These are phyloP conservation scores for Trichopus zeylanicus DNA, from an alignment of 116 monocot species.

Conservation along the genomic window DNA sequence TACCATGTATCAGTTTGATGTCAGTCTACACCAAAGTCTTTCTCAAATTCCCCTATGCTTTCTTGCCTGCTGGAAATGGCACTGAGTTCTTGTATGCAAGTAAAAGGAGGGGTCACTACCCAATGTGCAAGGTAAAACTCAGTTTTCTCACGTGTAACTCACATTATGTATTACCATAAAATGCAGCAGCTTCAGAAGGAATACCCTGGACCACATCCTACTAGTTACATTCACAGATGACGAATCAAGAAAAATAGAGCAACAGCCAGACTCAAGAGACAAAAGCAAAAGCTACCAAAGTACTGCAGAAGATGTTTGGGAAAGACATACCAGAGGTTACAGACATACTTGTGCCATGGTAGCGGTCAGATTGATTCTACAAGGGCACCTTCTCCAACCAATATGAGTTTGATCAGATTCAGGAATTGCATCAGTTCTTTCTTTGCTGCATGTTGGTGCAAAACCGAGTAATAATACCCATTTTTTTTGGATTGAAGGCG, in stretches of 20 bases:
- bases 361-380: conserved; percentile 72
- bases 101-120: conserved; percentile 63
- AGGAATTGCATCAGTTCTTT: conserved; percentile 29
- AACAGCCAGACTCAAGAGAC: conserved; percentile 51
- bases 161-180: too few species aligned
- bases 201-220: conserved; percentile 57
- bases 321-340: conserved; percentile 47
- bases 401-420: conserved; percentile 71
- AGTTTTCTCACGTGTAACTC: too few species aligned
- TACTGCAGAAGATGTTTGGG: conserved; percentile 63
- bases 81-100: conserved; percentile 57
- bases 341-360: conserved; percentile 65
- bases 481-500: conserved; percentile 20
- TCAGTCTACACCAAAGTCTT: conserved; percentile 70
- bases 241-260: conserved; percentile 78
- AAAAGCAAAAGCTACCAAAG: conserved; percentile 51
- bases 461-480: too few species aligned
- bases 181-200: conserved; percentile 47
- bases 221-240: conserved; percentile 71
- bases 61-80: conserved; percentile 65
- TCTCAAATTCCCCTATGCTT: conserved; percentile 51
- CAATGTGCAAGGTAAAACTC: conserved; percentile 71
- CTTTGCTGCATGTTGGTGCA: not conserved
- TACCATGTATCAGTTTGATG: conserved; percentile 64
- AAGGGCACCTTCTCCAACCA: conserved; percentile 59